Evolutionary conservation across 805 yeast genomes (phyloP).

Genomic region (Candida takata): DNA sequence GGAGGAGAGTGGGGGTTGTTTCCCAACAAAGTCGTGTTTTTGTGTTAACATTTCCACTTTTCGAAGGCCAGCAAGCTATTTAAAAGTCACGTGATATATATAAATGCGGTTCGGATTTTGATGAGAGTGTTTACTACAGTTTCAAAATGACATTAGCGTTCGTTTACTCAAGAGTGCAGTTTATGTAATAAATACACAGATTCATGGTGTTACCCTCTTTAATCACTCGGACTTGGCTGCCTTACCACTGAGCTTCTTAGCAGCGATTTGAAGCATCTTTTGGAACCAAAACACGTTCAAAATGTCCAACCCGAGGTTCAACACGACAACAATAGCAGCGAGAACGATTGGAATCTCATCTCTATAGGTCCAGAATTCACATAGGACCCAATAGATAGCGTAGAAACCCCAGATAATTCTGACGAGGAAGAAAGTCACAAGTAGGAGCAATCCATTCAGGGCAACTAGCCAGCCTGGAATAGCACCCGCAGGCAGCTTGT

Average conservation of each 20-base stretch:
- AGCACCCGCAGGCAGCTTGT: conserved; percentile 63
- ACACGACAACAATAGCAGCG: conserved; percentile 41
- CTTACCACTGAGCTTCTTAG: conserved; percentile 33
- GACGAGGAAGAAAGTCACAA: conserved; percentile 64
- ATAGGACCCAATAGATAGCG: conserved; percentile 50
- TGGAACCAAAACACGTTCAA: conserved; percentile 83
- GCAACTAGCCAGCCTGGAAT: conserved; percentile 47
- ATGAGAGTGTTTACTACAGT: too few relatives aligned
- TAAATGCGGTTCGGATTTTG: too few relatives aligned
- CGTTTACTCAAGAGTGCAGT: too few relatives aligned
- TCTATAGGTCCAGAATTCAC: conserved; percentile 40
- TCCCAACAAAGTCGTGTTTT: too few relatives aligned
- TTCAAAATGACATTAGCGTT: too few relatives aligned
- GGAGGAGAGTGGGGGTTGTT: too few relatives aligned
- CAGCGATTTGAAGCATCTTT: conserved; percentile 78
- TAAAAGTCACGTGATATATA: too few relatives aligned
- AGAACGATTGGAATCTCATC: conserved; percentile 38
- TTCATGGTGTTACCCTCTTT: too few relatives aligned
- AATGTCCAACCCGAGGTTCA: conserved; percentile 57
- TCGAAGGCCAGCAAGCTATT: too few relatives aligned
- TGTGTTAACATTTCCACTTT: too few relatives aligned
- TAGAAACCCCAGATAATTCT: conserved; percentile 85
- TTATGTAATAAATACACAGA: too few relatives aligned
- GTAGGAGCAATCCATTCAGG: conserved; percentile 65
- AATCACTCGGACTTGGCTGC: conserved; percentile 4